Evolutionary conservation across 1,284 basidiomycete genomes (phyloP).

Genomic region (Fomitopsis schrenkii): DNA sequence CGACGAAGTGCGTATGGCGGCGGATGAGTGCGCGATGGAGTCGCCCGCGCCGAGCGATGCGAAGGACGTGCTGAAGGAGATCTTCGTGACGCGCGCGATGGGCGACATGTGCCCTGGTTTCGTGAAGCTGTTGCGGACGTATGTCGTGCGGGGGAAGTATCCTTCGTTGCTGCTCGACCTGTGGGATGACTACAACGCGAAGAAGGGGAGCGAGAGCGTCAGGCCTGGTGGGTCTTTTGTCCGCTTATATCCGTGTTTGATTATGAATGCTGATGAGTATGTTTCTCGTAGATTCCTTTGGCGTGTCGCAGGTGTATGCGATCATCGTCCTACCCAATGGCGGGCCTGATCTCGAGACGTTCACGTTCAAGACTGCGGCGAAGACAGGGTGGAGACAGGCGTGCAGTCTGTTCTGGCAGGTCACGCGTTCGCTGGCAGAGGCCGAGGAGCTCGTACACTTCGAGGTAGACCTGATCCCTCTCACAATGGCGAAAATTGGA

Average conservation of each 20-base stretch:
- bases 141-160: slow-evolving; percentile 84
- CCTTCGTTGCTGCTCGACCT: slow-evolving; percentile 72
- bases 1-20: slow-evolving; percentile 61
- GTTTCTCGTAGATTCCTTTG: slow-evolving; percentile 58
- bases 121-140: slow-evolving; percentile 74
- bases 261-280: neutral
- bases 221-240: slow-evolving; percentile 64
- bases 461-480: slow-evolving; percentile 56
- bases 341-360: slow-evolving; percentile 86
- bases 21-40: slow-evolving; percentile 40
- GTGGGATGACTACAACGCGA: slow-evolving; percentile 82
- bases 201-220: slow-evolving; percentile 77
- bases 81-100: slow-evolving; percentile 81
- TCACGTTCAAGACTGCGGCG: slow-evolving; percentile 47
- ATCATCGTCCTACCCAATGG: slow-evolving; percentile 89
- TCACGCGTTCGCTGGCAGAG: slow-evolving; percentile 67
- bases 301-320: slow-evolving; percentile 75
- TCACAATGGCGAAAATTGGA: neutral
- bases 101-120: slow-evolving; percentile 73
- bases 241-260: neutral
- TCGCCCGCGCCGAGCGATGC: slow-evolving; percentile 66
- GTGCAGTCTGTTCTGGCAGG: slow-evolving; percentile 88
- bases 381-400: slow-evolving; percentile 82
- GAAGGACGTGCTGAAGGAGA: slow-evolving; percentile 81
- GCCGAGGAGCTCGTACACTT: slow-evolving; percentile 82